These are phyloP conservation scores for Phytophthora sp. DNA, from an alignment of 352 stramenopile genomes.

Conservation along the genomic window DNA sequence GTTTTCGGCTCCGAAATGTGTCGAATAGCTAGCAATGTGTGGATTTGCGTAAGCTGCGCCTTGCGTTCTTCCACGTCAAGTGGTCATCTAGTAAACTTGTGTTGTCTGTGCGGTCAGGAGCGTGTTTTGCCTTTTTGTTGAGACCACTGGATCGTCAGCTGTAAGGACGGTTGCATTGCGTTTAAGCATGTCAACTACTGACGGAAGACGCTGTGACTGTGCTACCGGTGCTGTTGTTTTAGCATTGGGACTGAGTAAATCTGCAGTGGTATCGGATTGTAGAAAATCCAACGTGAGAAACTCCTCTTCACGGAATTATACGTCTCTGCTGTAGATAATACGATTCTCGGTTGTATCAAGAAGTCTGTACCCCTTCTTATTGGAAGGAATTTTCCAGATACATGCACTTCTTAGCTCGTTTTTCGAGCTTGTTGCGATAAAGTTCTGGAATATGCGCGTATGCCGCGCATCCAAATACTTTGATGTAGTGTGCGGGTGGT, in stretches of 20 bases:
- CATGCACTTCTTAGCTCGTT: constrained; percentile 8
- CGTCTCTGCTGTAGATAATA: constrained; percentile 1
- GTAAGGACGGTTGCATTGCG: no score
- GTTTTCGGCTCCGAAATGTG: constrained; percentile 16
- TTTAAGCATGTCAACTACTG: no score
- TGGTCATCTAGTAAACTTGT: not conserved
- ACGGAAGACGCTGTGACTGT: not conserved
- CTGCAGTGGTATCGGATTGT: not conserved
- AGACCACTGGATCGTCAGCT: no score
- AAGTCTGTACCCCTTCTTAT: not conserved
- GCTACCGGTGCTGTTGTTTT: not conserved
- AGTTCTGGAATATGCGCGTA: not conserved
- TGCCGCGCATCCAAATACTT: constrained; percentile 1
- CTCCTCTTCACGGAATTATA: constrained; percentile 8
- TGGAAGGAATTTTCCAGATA: not conserved
- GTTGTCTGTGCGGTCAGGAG: not conserved
- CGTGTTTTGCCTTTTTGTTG: no score
- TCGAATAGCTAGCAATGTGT: constrained; percentile 12
- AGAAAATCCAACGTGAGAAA: constrained; percentile 5
- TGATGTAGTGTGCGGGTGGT: not conserved
- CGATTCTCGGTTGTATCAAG: constrained; percentile 6
- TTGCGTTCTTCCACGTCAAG: constrained; percentile 1
- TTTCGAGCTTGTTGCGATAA: not conserved
- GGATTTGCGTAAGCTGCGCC: not conserved
- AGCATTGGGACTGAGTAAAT: not conserved